Conservation (phyloP, 2,329 filamentous ascomycete species). For the Penicillium psychrosexuale region DNA sequence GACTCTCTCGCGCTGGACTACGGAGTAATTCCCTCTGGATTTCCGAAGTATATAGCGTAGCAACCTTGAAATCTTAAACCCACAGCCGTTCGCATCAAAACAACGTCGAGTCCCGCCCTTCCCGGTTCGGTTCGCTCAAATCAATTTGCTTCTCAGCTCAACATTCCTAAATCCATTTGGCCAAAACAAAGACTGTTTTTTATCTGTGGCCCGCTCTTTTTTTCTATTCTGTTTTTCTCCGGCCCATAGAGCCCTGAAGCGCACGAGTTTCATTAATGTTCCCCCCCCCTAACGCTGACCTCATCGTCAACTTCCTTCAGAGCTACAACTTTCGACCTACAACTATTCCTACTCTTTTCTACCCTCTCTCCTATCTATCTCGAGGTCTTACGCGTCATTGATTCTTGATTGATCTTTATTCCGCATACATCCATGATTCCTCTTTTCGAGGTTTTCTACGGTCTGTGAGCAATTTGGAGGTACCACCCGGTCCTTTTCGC, state of each 20-base stretch:
- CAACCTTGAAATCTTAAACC: not conserved
- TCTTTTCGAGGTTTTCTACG: slow-evolving; percentile 4
- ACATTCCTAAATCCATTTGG: slow-evolving; percentile 27
- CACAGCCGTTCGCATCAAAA: slow-evolving; percentile 15
- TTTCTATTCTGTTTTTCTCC: not conserved
- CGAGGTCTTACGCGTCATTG: slow-evolving; percentile 7
- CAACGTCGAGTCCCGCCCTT: slow-evolving; percentile 16
- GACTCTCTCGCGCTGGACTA: not conserved
- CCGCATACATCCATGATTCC: slow-evolving; percentile 6
- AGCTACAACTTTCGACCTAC: slow-evolving; percentile 21
- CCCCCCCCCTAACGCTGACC: slow-evolving; percentile 18
- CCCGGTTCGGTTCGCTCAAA: not conserved
- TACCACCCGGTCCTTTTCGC: slow-evolving; percentile 7
- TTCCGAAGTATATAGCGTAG: not conserved
- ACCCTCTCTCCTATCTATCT: slow-evolving; percentile 13
- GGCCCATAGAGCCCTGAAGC: slow-evolving; percentile 1
- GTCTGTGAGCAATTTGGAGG: slow-evolving; percentile 9
- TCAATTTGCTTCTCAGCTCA: slow-evolving; percentile 7
- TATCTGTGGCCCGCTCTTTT: not conserved
- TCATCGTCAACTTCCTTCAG: slow-evolving; percentile 19
- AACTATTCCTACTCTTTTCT: slow-evolving; percentile 25
- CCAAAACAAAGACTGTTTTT: slow-evolving; percentile 35
- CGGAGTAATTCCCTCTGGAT: not conserved
- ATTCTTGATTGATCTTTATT: slow-evolving; percentile 7
- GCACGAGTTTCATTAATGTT: slow-evolving; percentile 4